phyloP scores from a whole-genome alignment of 495 filamentous ascomycete species.

The Penicillium cataractarum region DNA sequence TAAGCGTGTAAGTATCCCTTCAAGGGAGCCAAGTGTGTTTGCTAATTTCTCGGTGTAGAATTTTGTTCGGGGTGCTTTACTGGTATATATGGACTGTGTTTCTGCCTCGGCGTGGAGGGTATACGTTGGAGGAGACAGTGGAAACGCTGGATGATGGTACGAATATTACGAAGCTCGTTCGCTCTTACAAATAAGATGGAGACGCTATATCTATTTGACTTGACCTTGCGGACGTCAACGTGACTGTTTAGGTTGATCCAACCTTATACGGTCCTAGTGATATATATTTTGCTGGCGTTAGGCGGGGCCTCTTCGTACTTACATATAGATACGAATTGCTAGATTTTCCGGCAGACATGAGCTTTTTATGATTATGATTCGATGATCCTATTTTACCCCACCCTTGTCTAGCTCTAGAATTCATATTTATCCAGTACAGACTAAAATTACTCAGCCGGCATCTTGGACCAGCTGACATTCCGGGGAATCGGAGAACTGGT shows the following conservation, averaged over 20 bases:
- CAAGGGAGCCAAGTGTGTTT: background rate
- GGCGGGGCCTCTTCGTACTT: no score
- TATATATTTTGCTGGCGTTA: no score
- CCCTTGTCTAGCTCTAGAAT: no score
- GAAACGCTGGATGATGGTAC: conserved; percentile 64
- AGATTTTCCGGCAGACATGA: no score
- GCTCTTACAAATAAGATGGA: conserved; percentile 14
- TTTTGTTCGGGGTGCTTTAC: conserved; percentile 64
- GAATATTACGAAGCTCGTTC: conserved; percentile 58
- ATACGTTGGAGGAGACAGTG: conserved; percentile 61
- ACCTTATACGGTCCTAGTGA: no score
- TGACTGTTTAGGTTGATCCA: no score
- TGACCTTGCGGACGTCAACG: no score
- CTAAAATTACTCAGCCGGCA: background rate
- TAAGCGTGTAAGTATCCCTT: conserved; percentile 61
- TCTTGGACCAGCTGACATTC: background rate
- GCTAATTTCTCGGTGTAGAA: conserved; percentile 39
- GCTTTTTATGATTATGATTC: no score
- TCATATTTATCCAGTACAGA: no score
- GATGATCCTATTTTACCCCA: no score
- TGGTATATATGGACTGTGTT: conserved; percentile 73
- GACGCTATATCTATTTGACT: no score
- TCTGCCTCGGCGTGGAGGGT: conserved; percentile 61
- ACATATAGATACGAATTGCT: no score
- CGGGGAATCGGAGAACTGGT: background rate